phyloP scores from a whole-genome alignment of 148 eudicot genomes.

The Arbutus unedo region DNA sequence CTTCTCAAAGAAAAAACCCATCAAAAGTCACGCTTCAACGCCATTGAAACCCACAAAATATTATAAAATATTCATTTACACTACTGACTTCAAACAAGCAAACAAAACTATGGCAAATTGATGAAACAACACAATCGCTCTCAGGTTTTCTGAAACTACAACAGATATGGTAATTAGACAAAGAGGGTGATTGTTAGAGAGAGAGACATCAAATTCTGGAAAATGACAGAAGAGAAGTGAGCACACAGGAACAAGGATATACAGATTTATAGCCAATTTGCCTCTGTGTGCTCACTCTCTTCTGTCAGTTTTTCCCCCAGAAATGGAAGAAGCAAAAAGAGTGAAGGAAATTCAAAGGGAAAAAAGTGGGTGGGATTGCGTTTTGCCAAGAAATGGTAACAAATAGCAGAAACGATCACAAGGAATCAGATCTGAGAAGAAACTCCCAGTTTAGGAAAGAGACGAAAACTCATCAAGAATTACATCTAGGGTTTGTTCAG shows the following conservation, averaged over 20 bases:
- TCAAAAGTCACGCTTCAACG: conserved; percentile 42
- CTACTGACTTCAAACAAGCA: no score
- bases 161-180: not conserved
- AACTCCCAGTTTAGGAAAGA: conserved; percentile 17
- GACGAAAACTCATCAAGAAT: not conserved
- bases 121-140: no score
- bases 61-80: conserved; percentile 6
- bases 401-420: not conserved
- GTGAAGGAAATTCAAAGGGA: not conserved
- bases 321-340: not conserved
- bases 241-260: conserved; percentile 58
- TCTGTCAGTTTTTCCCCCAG: conserved; percentile 48
- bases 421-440: conserved; percentile 22
- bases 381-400: not conserved
- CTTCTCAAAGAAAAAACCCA: conserved; percentile 16
- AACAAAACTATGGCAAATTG: no score
- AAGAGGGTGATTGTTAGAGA: not conserved
- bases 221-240: conserved; percentile 70
- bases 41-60: not conserved
- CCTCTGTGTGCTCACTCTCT: conserved; percentile 76
- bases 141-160: not conserved
- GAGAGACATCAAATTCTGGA: not conserved
- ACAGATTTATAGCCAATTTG: conserved; percentile 33
- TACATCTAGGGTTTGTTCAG: conserved; percentile 19
- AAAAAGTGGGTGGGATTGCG: not conserved